Evolutionary conservation across 768 basidiomycete species (phyloP).

Genomic region (Russula foetens): DNA sequence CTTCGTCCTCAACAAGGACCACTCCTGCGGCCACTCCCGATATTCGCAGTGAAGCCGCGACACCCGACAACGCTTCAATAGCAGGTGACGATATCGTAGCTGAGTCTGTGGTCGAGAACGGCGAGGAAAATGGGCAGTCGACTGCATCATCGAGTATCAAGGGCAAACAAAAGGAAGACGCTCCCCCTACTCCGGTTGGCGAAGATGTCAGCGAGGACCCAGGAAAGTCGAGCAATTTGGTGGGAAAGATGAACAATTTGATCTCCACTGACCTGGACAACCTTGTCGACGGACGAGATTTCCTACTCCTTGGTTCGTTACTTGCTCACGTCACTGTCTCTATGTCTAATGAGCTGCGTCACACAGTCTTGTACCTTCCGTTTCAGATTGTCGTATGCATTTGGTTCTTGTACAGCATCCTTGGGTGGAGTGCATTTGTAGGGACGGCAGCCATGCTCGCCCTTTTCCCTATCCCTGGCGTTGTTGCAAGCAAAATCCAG

Average conservation of each 20-base stretch:
- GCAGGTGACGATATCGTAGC: background rate
- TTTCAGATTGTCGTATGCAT: constrained; percentile 34
- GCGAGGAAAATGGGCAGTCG: constrained; percentile 15
- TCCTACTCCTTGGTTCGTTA: constrained; percentile 15
- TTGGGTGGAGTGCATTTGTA: constrained; percentile 44
- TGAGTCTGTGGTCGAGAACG: constrained; percentile 8
- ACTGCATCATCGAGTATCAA: constrained; percentile 15
- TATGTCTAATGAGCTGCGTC: background rate
- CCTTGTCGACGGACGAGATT: constrained; percentile 26
- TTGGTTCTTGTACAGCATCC: constrained; percentile 35
- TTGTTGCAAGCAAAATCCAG: constrained; percentile 31
- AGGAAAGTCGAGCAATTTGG: constrained; percentile 36
- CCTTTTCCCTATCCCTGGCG: constrained; percentile 36
- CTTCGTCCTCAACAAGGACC: constrained; percentile 20
- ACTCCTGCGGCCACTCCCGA: constrained; percentile 18
- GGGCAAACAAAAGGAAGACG: constrained; percentile 13
- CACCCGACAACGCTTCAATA: constrained; percentile 24
- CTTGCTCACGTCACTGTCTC: background rate
- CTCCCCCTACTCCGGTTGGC: background rate
- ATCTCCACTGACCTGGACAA: constrained; percentile 52
- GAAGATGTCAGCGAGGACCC: background rate
- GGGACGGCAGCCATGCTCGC: constrained; percentile 34
- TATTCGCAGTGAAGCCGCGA: constrained; percentile 16
- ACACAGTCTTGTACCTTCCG: constrained; percentile 30
- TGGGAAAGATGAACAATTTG: constrained; percentile 72